A percentile compares a stretch with the other conserved stretches of the same genome.
These are phyloP conservation scores for Candida patagonica DNA, from an alignment of 805 yeast genomes.

Conservation along the genomic window DNA sequence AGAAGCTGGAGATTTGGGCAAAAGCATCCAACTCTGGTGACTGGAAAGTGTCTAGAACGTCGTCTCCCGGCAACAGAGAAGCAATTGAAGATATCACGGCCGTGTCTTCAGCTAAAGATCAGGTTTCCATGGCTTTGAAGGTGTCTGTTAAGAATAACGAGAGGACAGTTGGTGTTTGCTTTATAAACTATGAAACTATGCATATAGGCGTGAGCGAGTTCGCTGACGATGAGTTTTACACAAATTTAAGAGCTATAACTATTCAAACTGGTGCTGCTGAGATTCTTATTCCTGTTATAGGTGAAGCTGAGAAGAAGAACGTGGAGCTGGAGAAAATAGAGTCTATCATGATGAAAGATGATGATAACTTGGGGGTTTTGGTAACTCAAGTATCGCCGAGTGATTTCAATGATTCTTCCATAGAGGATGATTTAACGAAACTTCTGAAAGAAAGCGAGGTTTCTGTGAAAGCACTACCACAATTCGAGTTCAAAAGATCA, in stretches of 20 bases:
- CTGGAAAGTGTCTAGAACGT: slow-evolving; percentile 50
- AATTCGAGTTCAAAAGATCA: slow-evolving; percentile 39
- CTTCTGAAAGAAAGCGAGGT: slow-evolving; percentile 42
- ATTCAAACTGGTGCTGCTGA: slow-evolving; percentile 89
- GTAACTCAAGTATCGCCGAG: slow-evolving; percentile 49
- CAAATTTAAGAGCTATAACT: slow-evolving; percentile 76
- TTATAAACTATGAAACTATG: slow-evolving; percentile 62
- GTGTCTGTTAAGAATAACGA: slow-evolving; percentile 33
- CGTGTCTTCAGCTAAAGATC: slow-evolving; percentile 37
- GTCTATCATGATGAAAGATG: slow-evolving; percentile 66
- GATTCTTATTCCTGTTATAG: slow-evolving; percentile 46
- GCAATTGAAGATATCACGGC: slow-evolving; percentile 54
- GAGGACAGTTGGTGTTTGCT: slow-evolving; percentile 64
- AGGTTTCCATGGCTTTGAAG: slow-evolving; percentile 45
- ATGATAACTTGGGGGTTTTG: slow-evolving; percentile 40
- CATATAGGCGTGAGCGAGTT: slow-evolving; percentile 69
- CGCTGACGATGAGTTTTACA: slow-evolving; percentile 76
- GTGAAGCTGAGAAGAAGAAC: slow-evolving; percentile 33
- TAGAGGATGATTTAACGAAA: slow-evolving; percentile 70
- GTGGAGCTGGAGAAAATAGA: slow-evolving; percentile 54
- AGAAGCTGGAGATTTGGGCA: slow-evolving; percentile 71
- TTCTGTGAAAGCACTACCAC: slow-evolving; percentile 19
- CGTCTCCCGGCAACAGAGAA: slow-evolving; percentile 87
- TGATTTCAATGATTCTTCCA: slow-evolving; percentile 54
- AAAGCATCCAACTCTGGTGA: slow-evolving; percentile 23